Evolutionary conservation across 192 early-diverging fungal genomes (phyloP).

Genomic region (Kickxella alabastrina): DNA sequence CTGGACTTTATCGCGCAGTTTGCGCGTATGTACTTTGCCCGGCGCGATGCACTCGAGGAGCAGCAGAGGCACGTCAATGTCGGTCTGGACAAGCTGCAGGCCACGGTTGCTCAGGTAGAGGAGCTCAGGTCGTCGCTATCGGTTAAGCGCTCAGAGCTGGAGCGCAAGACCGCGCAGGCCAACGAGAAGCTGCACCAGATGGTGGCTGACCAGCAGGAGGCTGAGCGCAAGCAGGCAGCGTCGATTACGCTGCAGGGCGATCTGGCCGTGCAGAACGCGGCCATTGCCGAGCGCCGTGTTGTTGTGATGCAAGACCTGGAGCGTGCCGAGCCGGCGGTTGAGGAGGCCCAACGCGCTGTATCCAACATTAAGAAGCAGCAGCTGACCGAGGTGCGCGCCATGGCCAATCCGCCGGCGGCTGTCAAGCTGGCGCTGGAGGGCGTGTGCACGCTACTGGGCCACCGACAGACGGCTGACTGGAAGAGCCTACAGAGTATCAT

Average conservation of each 20-base stretch:
- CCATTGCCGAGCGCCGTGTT: constrained; percentile 71
- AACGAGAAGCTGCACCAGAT: constrained; percentile 95
- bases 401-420: constrained; percentile 94
- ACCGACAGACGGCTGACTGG: constrained; percentile 77
- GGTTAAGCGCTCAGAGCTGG: constrained; percentile 80
- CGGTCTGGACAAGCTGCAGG: constrained; percentile 92
- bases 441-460: constrained; percentile 91
- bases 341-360: constrained; percentile 91
- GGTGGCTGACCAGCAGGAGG: constrained; percentile 90
- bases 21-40: constrained; percentile 82
- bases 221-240: constrained; percentile 80
- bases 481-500: constrained; percentile 86
- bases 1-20: constrained; percentile 97
- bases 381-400: constrained; percentile 90
- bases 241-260: constrained; percentile 76
- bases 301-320: constrained; percentile 87
- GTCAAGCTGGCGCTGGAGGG: constrained; percentile 98
- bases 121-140: constrained; percentile 84
- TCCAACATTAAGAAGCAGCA: constrained; percentile 95
- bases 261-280: constrained; percentile 66
- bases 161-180: constrained; percentile 82
- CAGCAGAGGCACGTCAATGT: constrained; percentile 98
- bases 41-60: constrained; percentile 93
- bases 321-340: constrained; percentile 95
- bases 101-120: constrained; percentile 93